Conservation (phyloP, 306 rosid species). For the Parietaria judaica region DNA sequence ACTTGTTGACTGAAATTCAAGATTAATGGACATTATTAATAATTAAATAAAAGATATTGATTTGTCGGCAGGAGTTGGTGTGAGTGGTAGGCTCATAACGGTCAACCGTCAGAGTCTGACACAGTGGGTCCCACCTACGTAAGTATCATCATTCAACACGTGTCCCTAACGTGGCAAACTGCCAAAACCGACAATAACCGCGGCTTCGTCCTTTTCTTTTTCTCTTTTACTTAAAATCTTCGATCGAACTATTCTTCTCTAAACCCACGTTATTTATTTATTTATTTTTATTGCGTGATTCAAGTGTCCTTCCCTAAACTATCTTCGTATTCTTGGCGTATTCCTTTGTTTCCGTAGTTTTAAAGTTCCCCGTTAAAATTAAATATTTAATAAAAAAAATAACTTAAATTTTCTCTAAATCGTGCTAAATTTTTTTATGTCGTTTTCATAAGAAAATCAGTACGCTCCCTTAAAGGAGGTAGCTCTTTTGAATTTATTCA, state of each 20-base stretch:
- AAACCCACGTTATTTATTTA: neutral
- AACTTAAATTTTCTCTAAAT: no score
- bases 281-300: neutral
- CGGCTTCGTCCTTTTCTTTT: constrained; percentile 37
- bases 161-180: constrained; percentile 75
- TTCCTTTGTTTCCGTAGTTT: no score
- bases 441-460: no score
- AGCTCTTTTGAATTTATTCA: no score
- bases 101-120: constrained; percentile 31
- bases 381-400: no score
- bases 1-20: no score
- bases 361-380: no score
- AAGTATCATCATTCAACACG: constrained; percentile 33
- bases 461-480: no score
- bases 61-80: constrained; percentile 40
- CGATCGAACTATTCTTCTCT: neutral
- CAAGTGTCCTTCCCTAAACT: neutral
- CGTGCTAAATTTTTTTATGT: no score
- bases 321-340: no score
- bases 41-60: neutral
- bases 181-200: constrained; percentile 93
- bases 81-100: constrained; percentile 2
- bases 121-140: constrained; percentile 15
- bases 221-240: neutral
- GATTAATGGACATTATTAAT: no score